phyloP scores from a whole-genome alignment of 2,329 filamentous ascomycete genomes.

The Ploettnerulaceae sp. region DNA sequence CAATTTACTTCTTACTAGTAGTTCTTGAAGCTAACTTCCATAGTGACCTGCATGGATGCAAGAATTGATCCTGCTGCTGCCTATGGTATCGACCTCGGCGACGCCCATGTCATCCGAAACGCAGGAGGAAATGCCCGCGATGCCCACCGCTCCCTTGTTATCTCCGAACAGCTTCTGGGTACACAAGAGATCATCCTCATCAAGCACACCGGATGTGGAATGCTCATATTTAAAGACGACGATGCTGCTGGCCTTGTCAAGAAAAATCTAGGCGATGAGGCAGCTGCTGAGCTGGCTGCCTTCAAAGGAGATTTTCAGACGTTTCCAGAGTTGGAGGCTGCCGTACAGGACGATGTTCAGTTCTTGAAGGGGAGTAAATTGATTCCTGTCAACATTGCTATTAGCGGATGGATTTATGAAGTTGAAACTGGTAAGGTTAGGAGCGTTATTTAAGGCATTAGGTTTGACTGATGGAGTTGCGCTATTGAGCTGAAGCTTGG shows the following conservation, averaged over 20 bases:
- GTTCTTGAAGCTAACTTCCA: slow-evolving; percentile 11
- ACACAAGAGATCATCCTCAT: slow-evolving; percentile 63
- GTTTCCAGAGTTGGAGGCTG: slow-evolving; percentile 59
- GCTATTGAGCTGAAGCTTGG: background rate
- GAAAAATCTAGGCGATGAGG: slow-evolving; percentile 48
- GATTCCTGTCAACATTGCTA: slow-evolving; percentile 52
- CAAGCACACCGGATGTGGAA: slow-evolving; percentile 59
- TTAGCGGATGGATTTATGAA: slow-evolving; percentile 75
- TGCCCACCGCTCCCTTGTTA: slow-evolving; percentile 67
- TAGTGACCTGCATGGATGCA: slow-evolving; percentile 79
- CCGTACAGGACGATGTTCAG: slow-evolving; percentile 61
- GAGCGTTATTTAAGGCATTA: slow-evolving; percentile 41
- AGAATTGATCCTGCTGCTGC: slow-evolving; percentile 63
- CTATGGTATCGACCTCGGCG: slow-evolving; percentile 66
- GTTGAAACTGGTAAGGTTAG: slow-evolving; percentile 65
- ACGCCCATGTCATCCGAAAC: slow-evolving; percentile 76
- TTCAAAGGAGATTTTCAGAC: slow-evolving; percentile 27
- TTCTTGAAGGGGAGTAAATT: slow-evolving; percentile 56
- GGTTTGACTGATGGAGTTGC: background rate
- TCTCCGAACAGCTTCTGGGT: slow-evolving; percentile 73
- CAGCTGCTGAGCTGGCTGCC: slow-evolving; percentile 36
- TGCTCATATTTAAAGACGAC: slow-evolving; percentile 62
- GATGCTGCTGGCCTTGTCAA: slow-evolving; percentile 51
- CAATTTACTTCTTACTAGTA: too few species aligned
- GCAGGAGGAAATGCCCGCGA: slow-evolving; percentile 64